Conservation (phyloP, 2,329 filamentous ascomycete genomes). For the Chaetothyriales sp. region DNA sequence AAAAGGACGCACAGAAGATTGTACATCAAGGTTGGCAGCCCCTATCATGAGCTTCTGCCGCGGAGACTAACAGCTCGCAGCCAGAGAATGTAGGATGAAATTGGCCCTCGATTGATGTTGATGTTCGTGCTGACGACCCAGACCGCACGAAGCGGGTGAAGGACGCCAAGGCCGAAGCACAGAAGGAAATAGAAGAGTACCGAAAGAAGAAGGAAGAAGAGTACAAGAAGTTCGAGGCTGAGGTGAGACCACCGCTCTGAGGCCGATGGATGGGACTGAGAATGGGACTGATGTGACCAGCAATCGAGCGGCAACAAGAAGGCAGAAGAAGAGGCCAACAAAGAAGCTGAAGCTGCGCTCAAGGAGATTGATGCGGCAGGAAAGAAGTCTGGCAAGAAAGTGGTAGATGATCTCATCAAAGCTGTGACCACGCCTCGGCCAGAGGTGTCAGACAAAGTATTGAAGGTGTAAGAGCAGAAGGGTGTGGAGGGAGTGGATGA, state of each 20-base stretch:
- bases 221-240: conserved; percentile 84
- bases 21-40: conserved; percentile 69
- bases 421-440: conserved; percentile 79
- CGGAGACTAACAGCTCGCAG: conserved; percentile 35
- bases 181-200: conserved; percentile 96
- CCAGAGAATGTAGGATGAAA: conserved; percentile 62
- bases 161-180: conserved; percentile 89
- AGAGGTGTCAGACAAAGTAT: conserved; percentile 39
- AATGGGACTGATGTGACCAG: conserved; percentile 33
- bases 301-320: conserved; percentile 83
- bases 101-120: conserved; percentile 1
- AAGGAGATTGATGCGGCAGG: conserved; percentile 69
- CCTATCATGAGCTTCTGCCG: conserved; percentile 11
- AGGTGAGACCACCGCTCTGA: conserved; percentile 36
- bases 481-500: neutral
- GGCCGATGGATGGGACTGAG: neutral
- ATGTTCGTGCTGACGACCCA: conserved; percentile 23
- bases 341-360: conserved; percentile 69
- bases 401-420: conserved; percentile 68
- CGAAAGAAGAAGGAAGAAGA: conserved; percentile 79
- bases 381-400: conserved; percentile 62
- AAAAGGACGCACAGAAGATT: conserved; percentile 97
- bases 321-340: conserved; percentile 64
- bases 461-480: conserved; percentile 7
- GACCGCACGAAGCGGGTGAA: conserved; percentile 94